These are phyloP conservation scores for Termitomyces sp. DNA, from an alignment of 768 basidiomycete genomes.

Conservation along the genomic window DNA sequence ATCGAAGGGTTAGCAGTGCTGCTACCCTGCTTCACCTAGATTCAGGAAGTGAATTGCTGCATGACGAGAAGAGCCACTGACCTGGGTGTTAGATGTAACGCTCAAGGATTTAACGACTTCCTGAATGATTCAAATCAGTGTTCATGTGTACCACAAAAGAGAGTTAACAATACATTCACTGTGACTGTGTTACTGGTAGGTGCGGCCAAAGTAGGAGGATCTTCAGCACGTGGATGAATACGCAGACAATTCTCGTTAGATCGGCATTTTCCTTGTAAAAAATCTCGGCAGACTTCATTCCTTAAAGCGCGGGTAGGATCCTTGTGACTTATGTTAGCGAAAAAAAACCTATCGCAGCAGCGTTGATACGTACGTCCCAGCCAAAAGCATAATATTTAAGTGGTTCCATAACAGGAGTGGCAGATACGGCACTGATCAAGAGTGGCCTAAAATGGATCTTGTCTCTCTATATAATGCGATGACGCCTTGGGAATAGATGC, in stretches of 20 bases:
- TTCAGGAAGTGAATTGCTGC: background rate
- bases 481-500: no score
- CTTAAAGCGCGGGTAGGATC: constrained; percentile 20
- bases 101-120: background rate
- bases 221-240: constrained; percentile 7
- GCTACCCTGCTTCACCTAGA: no score
- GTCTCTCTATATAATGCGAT: no score
- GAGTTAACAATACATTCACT: background rate
- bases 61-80: background rate
- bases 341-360: background rate
- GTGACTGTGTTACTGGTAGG: background rate
- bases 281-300: constrained; percentile 12
- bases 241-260: background rate
- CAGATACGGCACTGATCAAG: background rate
- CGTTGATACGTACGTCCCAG: constrained; percentile 8
- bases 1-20: background rate
- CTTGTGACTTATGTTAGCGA: constrained; percentile 11
- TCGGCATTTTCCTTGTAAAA: background rate
- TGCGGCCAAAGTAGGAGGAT: background rate
- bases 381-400: constrained; percentile 8
- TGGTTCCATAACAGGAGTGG: background rate
- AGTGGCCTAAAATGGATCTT: background rate
- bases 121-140: background rate
- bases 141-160: no score
- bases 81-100: background rate